Evolutionary conservation across 2,329 filamentous ascomycete species (phyloP), one percentile per base, ranked within the genome.

Genomic region (Chalara sp.): DNA sequence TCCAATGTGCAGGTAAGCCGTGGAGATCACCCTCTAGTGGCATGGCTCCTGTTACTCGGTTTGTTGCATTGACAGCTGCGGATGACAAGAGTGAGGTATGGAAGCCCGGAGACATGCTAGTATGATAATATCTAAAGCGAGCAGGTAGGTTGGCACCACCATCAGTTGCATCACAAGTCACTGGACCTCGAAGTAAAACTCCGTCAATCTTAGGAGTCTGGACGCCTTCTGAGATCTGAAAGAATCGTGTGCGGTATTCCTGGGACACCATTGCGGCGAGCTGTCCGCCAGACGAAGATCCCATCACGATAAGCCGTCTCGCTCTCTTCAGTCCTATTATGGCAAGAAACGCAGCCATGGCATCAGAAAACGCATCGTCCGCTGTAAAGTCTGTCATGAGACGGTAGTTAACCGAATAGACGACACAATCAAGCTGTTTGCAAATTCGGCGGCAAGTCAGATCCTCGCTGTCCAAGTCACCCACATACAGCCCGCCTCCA

Each of bases 391-490:
- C 54, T 0, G 72, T 73, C 57, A 74, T 65, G 6, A 76, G 66
- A 4, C 74, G 67, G 59, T 78, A 77, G 11, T 68, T 68, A 32
- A 76, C 61, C 0, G 73, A 76, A 58, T 71, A 75, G 31, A 77
- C 63, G 2, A 65, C 57, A 35, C 58, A 55, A 6, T 54, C 52
- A 0, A 64, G 50, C 6, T 59, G 62, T 28, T 68, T 65, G 30
- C 69, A 57, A 28, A 76, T 66, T 30, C 67, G 68, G 0, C 73
- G 68, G 56, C 72, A 76, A 2, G 72, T 70, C 1, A 76, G 61
- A 44, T 78, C 73, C 57, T 78, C 74, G 53, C 70, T 74, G 53
- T 76, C 72, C 2, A 72, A 70, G 48, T 75, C 72, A 8, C 75
- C 75, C 32, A 76, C 70, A 31, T 62, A 61, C 2, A 78, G 62